Base-by-base conservation (phyloP, 2,329 filamentous ascomycete species). In the Aspergillus sp. region DNA sequence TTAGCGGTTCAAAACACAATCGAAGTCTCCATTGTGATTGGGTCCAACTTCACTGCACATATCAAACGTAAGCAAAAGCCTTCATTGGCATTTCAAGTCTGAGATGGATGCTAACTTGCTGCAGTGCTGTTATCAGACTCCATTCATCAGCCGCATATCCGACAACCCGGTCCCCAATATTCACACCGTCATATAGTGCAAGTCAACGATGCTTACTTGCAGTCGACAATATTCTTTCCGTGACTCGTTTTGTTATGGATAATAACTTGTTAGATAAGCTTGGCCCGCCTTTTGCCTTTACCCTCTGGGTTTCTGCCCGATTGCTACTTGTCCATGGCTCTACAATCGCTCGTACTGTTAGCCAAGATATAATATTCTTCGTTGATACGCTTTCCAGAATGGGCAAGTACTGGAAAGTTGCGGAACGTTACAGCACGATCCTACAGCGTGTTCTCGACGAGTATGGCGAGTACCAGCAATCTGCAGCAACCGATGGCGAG, bases 91-190 rank as follows among this genome's bases (percentile, higher is more conserved):
- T 19, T 19, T 19, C 19, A 19, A 19, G 19, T 26, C 19, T 13
- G 10, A 32, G 31, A 32, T 32, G n/a, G n/a, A 32, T 32, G n/a
- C 53, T 65, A 39, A 72, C 40, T 7, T 26, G 13, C 27, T 29
- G 10, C 51, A 81, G 77, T 1, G 86, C 90, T 37, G 83, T 95
- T 7, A 95, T 96, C 54, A 83, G 90, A 31, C 76, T 95, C 26
- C 90, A 95, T 69, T 95, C 90, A 0, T 95, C 89, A 1, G 89
- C 90, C 5, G 90, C 90, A 2, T 96, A 95, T 64, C 90, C 90
- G 4, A 94, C 89, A 5, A 93, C 88, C 4, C 79, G 88, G 29
- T 95, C 88, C 1, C 84, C 85, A 9, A 90, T 95, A 41, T 96
- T 95, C 69, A 90, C 87, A 0, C 88, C 90, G 0, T 94, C 88